Conservation (phyloP, 345 rosid species). For the Populus alba region DNA sequence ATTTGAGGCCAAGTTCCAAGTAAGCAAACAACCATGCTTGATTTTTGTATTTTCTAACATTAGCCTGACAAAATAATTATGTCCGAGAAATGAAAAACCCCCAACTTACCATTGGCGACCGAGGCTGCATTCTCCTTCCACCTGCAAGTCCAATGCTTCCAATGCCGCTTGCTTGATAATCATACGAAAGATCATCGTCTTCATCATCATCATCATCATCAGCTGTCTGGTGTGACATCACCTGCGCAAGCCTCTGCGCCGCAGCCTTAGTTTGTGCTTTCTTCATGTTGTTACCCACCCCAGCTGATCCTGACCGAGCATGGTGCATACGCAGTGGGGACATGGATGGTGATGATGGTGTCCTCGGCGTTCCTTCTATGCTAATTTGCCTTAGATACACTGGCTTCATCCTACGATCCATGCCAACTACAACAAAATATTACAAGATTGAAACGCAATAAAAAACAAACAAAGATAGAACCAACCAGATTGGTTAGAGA, state of each 20-base stretch:
- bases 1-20: background rate
- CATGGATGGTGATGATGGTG: constrained; percentile 46
- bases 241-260: constrained; percentile 78
- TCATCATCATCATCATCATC: constrained; percentile 37
- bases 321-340: constrained; percentile 50
- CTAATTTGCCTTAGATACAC: constrained; percentile 43
- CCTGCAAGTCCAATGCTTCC: constrained; percentile 60
- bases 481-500: constrained; percentile 1
- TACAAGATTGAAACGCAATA: too few relatives aligned
- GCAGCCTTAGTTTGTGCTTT: constrained; percentile 93
- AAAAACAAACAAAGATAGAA: background rate
- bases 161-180: constrained; percentile 26
- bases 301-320: constrained; percentile 58
- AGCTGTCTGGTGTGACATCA: constrained; percentile 52
- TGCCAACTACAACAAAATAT: constrained; percentile 16
- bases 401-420: constrained; percentile 55
- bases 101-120: constrained; percentile 54
- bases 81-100: background rate
- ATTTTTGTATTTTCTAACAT: background rate
- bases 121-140: constrained; percentile 46
- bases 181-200: constrained; percentile 48
- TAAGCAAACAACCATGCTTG: background rate
- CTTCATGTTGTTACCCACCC: constrained; percentile 35
- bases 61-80: background rate
- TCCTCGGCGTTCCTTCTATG: constrained; percentile 32